Conservation (phyloP, 2,329 filamentous ascomycete genomes). For the Exserohilum rostratum region DNA sequence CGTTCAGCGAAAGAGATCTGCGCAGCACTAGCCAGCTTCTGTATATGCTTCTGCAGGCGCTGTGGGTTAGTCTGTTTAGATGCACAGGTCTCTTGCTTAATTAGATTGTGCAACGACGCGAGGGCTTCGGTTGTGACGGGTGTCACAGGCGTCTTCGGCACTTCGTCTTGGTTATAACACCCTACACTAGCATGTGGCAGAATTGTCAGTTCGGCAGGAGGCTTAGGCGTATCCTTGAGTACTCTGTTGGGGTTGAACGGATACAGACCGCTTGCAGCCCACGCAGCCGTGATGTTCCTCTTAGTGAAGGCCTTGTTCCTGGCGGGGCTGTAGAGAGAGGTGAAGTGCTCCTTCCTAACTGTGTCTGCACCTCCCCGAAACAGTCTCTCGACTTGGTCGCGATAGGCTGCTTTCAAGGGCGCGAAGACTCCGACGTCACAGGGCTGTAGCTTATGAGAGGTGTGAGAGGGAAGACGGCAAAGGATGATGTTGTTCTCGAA, state of each 20-base stretch:
- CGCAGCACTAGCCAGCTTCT: background rate
- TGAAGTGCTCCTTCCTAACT: conserved; percentile 6
- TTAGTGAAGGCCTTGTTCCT: conserved; percentile 23
- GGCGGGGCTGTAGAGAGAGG: conserved; percentile 5
- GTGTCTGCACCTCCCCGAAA: background rate
- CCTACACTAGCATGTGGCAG: no score
- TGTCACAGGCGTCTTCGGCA: no score
- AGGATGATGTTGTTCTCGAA: conserved; percentile 41
- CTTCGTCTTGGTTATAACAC: no score
- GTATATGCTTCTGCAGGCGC: background rate
- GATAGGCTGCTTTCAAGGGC: conserved; percentile 1
- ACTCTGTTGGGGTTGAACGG: conserved; percentile 39
- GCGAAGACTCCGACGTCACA: conserved; percentile 1
- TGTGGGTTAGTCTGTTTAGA: conserved; percentile 2
- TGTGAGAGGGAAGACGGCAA: background rate
- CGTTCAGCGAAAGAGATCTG: background rate
- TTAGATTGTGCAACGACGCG: conserved; percentile 21
- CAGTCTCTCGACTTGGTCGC: conserved; percentile 2
- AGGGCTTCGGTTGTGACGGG: conserved; percentile 15
- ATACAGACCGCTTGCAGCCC: conserved; percentile 27
- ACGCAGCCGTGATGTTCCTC: conserved; percentile 39
- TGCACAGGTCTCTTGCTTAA: conserved; percentile 22
- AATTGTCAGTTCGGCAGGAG: no score
- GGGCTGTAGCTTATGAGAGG: background rate
- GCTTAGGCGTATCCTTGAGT: no score